These are phyloP conservation scores for Aurifilum marmelostoma DNA, from an alignment of 2,329 filamentous ascomycete species.

Conservation along the genomic window DNA sequence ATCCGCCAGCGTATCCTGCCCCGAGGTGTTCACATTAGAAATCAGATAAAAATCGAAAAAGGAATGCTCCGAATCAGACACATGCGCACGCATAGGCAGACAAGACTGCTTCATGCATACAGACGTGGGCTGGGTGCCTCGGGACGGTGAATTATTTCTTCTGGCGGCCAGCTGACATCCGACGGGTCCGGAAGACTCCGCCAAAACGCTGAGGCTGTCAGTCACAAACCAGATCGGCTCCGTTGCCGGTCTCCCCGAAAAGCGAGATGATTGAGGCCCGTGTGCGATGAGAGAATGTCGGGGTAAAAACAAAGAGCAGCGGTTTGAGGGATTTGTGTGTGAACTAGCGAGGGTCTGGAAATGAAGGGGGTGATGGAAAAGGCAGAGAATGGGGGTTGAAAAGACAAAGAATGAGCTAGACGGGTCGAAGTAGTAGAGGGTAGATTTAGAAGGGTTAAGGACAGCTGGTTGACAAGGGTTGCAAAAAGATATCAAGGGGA, in stretches of 20 bases:
- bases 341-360: background rate
- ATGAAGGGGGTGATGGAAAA: background rate
- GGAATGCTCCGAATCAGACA: background rate
- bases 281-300: slow-evolving; percentile 10
- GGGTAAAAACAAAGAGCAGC: background rate
- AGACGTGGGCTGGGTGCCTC: background rate
- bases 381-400: background rate
- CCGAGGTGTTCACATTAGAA: slow-evolving; percentile 1
- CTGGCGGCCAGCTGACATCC: slow-evolving; percentile 20
- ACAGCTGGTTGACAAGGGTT: background rate
- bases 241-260: slow-evolving; percentile 24
- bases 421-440: no score
- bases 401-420: background rate
- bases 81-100: background rate
- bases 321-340: slow-evolving; percentile 7
- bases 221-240: slow-evolving; percentile 22
- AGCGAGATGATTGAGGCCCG: slow-evolving; percentile 18
- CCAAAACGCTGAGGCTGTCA: slow-evolving; percentile 18
- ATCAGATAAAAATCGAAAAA: background rate
- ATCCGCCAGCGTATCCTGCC: slow-evolving; percentile 10
- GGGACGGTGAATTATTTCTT: background rate
- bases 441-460: background rate
- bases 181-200: slow-evolving; percentile 20
- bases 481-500: background rate
- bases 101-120: background rate